Conservation (phyloP, 805 yeast genomes). For the Hanseniaspora lachancei region DNA sequence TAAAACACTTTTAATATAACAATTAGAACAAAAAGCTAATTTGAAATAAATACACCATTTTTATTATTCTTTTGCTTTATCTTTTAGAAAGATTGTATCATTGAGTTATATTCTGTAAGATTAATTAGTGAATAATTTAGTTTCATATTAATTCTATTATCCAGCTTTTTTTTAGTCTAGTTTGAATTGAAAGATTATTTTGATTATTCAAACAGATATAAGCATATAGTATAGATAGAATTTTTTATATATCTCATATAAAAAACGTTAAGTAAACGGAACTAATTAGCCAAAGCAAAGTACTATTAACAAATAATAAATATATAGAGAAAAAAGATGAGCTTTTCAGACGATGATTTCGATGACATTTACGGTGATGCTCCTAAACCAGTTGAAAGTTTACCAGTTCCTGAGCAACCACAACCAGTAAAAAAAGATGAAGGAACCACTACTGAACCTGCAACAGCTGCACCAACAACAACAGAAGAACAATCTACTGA, state of each 20-base stretch:
- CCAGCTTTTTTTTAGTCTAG: background rate
- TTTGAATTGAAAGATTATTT: background rate
- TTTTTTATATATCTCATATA: background rate
- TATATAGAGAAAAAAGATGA: conserved; percentile 31
- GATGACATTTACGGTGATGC: conserved; percentile 64
- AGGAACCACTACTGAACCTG: background rate
- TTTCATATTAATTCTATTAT: too few relatives aligned
- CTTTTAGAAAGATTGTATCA: too few relatives aligned
- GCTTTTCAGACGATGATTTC: conserved; percentile 75
- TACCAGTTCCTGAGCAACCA: background rate
- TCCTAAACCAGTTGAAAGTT: conserved; percentile 16
- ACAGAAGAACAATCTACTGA: conserved; percentile 16
- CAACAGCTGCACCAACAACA: conserved; percentile 15
- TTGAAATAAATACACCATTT: too few relatives aligned
- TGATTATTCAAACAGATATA: background rate
- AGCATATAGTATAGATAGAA: background rate
- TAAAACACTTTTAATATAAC: too few relatives aligned
- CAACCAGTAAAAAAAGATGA: conserved; percentile 14
- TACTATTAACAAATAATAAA: background rate
- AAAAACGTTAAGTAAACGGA: background rate
- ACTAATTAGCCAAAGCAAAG: background rate
- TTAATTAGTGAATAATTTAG: too few relatives aligned
- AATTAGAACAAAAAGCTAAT: too few relatives aligned
- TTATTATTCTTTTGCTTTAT: too few relatives aligned
- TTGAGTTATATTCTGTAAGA: too few relatives aligned